Evolutionary conservation across 2,329 filamentous ascomycete genomes (phyloP), one percentile per base, ranked within the genome.

Genomic region (Leptoxyphium fumago): DNA sequence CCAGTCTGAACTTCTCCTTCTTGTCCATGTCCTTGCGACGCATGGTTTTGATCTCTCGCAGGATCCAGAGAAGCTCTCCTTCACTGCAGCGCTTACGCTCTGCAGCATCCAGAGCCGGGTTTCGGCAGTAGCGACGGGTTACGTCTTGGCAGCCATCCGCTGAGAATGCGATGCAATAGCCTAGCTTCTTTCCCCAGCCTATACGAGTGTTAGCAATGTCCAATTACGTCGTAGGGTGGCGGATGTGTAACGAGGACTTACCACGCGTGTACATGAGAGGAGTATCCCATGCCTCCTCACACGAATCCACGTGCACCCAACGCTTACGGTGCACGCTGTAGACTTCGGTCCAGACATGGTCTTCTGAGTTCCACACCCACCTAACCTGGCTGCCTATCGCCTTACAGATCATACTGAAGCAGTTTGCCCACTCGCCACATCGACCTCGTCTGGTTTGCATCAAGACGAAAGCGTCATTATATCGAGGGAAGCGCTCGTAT

Each of bases 291-390:
- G 84, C 79, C 59, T 89, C 89, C 61, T 96, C 91, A 58, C 89
- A 95, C 29, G 82, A 80, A 62, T 98, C 91, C 38, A 95, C 87
- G 53, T 96, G 89, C n/a, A 96, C 74, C 91, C 91, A 98, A 60
- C 87, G 78, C 62, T 83, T 80, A 58, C 89, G 82, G 64, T 94
- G 87, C 50, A 91, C 84, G 2, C 88, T 95, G 67, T 94, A 98
- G 11, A 96, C 82, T 57, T 96, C 91, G 1, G 88, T 94, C 91
- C 91, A 98, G 21, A 95, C 85, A 58, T 95, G 85, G 61, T 96
- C 91, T 64, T 96, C 91, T 28, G 83, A 82, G 55, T 96, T 96
- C 91, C 91, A 98, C 10, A 98, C 83, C 91, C 91, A 98, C 57
- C 91, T 78, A 18, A 95, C 87, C 48, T 89, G 77, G 47, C 83